Percentiles rank a stretch among this genome's conserved stretches.
These are phyloP conservation scores for Lentinus tigrinus DNA, from an alignment of 768 basidiomycete species.

Conservation along the genomic window DNA sequence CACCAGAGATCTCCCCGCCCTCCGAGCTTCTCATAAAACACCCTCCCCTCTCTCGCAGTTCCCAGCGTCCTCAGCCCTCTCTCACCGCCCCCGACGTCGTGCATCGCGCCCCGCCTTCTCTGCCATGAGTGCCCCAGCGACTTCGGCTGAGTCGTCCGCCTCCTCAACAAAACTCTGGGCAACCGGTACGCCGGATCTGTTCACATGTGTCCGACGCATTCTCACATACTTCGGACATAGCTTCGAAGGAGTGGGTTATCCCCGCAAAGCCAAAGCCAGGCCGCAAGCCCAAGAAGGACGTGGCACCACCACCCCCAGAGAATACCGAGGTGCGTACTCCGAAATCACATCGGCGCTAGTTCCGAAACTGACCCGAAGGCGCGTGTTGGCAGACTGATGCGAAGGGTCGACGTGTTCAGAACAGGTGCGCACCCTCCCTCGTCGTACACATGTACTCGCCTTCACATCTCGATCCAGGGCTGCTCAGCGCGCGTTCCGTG, in stretches of 20 bases:
- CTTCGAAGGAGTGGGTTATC: slow-evolving; percentile 89
- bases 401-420: slow-evolving; percentile 73
- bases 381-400: slow-evolving; percentile 37
- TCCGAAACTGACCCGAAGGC: slow-evolving; percentile 7
- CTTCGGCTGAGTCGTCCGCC: slow-evolving; percentile 33
- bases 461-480: slow-evolving; percentile 47
- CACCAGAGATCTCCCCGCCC: slow-evolving; percentile 16
- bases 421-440: slow-evolving; percentile 47
- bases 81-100: slow-evolving; percentile 11
- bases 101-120: slow-evolving; percentile 4
- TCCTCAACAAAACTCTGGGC: slow-evolving; percentile 71
- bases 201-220: slow-evolving; percentile 2
- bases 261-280: slow-evolving; percentile 86
- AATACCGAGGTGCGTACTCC: slow-evolving; percentile 47
- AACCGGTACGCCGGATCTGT: slow-evolving; percentile 48
- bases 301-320: slow-evolving; percentile 35
- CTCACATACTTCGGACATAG: slow-evolving; percentile 35
- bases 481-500: slow-evolving; percentile 87
- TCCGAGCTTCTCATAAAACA: slow-evolving; percentile 17
- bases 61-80: slow-evolving; percentile 26
- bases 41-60: slow-evolving; percentile 23
- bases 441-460: neutral
- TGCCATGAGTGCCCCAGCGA: slow-evolving; percentile 27
- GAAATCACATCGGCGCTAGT: slow-evolving; percentile 6
- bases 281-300: slow-evolving; percentile 81